Evolutionary conservation across 2,329 filamentous ascomycete genomes (phyloP).

Genomic region (Xylariaceae sp.): DNA sequence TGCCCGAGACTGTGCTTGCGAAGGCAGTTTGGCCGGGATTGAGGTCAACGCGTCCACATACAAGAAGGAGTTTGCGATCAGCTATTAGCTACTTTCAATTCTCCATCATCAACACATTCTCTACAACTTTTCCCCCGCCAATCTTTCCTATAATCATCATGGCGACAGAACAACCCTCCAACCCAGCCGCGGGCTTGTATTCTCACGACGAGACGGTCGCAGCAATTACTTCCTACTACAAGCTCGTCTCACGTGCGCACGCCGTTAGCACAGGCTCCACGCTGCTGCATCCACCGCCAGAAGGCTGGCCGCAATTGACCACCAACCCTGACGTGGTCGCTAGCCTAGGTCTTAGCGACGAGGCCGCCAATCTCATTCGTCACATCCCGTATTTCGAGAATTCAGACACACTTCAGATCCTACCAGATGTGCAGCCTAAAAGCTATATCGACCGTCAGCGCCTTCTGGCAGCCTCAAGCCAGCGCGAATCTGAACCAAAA

Average conservation of each 20-base stretch:
- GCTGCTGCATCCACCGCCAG: constrained; percentile 1
- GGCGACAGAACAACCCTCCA: neutral
- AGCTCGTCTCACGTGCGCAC: constrained; percentile 6
- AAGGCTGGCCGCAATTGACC: constrained; percentile 3
- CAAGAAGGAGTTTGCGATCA: neutral
- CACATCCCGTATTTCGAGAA: constrained; percentile 8
- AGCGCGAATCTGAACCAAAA: neutral
- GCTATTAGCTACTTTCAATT: neutral
- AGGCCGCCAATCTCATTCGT: neutral
- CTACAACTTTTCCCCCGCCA: neutral
- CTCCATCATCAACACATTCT: neutral
- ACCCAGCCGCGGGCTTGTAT: neutral
- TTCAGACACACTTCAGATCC: constrained; percentile 1
- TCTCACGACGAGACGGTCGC: constrained; percentile 11
- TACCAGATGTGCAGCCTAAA: constrained; percentile 3
- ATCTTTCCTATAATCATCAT: neutral
- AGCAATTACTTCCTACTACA: constrained; percentile 16
- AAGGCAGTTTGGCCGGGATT: no score
- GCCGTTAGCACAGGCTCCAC: neutral
- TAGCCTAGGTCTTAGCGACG: neutral
- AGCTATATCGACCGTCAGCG: neutral
- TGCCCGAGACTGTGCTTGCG: no score
- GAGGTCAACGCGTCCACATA: neutral
- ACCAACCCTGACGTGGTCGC: neutral
- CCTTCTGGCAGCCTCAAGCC: neutral